phyloP scores from a whole-genome alignment of 768 basidiomycete species.

The Lactarius psammicola region DNA sequence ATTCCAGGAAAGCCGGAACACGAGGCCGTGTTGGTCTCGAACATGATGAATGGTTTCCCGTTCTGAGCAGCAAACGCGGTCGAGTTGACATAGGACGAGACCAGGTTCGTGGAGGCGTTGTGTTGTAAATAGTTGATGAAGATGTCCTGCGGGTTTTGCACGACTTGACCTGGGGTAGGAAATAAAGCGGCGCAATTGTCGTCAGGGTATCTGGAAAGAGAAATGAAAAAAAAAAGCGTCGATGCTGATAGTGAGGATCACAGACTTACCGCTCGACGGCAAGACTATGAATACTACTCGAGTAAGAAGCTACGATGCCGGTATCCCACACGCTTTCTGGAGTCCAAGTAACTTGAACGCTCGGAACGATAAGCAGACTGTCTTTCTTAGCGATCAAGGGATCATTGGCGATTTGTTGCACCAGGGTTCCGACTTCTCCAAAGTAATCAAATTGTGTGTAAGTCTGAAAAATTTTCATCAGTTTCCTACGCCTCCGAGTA shows the following conservation, averaged over 20 bases:
- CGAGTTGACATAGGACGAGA: conserved; percentile 52
- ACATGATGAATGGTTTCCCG: conserved; percentile 50
- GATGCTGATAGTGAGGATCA: not conserved
- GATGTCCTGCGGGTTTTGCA: conserved; percentile 43
- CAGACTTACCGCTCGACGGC: conserved; percentile 26
- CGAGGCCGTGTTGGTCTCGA: conserved; percentile 56
- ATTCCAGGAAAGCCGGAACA: conserved; percentile 53
- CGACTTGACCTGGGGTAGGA: conserved; percentile 38
- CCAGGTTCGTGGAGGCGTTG: conserved; percentile 47
- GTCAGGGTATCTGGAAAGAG: conserved; percentile 49
- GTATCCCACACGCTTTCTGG: conserved; percentile 27
- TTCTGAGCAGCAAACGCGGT: conserved; percentile 40
- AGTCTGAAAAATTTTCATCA: not conserved
- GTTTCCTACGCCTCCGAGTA: not conserved
- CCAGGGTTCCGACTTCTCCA: conserved; percentile 34
- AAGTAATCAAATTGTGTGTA: conserved; percentile 34
- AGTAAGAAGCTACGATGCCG: conserved; percentile 17
- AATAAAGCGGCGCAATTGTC: conserved; percentile 61
- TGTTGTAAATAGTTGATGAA: conserved; percentile 64
- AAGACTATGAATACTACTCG: conserved; percentile 9
- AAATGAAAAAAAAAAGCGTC: conserved; percentile 15
- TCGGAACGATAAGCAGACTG: conserved; percentile 24
- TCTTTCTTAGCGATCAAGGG: conserved; percentile 5
- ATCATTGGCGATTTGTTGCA: conserved; percentile 23
- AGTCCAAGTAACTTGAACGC: conserved; percentile 21